Base-by-base conservation (phyloP, 331 rosid species). In the Spiraea crenata region DNA sequence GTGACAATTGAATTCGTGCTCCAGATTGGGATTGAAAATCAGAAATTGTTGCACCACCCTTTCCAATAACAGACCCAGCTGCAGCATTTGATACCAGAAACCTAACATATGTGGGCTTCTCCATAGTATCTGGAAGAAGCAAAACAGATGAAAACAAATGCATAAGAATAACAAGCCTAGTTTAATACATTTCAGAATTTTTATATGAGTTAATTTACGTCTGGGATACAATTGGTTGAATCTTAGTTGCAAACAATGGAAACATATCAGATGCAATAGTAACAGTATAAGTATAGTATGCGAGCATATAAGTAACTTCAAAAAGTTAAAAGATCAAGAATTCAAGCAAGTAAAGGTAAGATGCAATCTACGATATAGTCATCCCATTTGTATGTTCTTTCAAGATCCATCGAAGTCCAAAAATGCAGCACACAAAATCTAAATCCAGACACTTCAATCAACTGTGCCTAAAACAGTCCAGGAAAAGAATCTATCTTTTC, bases 31-130 rank as follows among this genome's bases (percentile, higher is more conserved):
- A 87, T 78, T 95, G 99, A 81, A 95, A 95, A 74, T 95, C 99
- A 69, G 95, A 91, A 82, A 95, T 95, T 15, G 99, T 95, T 50
- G 99, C 92, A 48, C 99, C 99, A 56, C 99, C 99, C 85, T 95
- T 95, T 77, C 99, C 99, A 77, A 95, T 95, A 65, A 95, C 98
- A 80, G 99, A 95, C 71, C 99, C 99, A 80, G 99, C 99, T 9
- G 99, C 99, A 80, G 98, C 89, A 80, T 95, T 95, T 67, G 99
- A 95, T 73, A 91, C 99, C 34, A 95, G 96, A 85, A 95, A 95
- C 88, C 85, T 85, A 57, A 95, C 84, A 57, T 91, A 89, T 58
- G 99, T 86, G 41, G 96, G 85, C 93, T 85, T 89, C 84, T 91
- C 99, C 69, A 11, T 74, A 41, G 88, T 76, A 77, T 95, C 99